Evolutionary conservation across 2,329 filamentous ascomycete genomes (phyloP).

Genomic region (Microsporum audouinii): DNA sequence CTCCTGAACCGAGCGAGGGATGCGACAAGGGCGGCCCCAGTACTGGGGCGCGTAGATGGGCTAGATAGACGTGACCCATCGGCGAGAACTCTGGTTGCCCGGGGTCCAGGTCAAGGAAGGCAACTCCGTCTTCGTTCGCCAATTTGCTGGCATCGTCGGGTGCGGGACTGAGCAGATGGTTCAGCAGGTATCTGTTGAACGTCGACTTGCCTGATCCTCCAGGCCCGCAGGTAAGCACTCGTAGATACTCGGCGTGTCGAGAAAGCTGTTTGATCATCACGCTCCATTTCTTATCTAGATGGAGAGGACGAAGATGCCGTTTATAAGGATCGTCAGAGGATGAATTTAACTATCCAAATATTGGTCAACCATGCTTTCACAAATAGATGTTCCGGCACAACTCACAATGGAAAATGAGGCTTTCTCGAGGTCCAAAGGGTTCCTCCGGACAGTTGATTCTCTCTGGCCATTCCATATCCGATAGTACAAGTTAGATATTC

Average conservation of each 20-base stretch:
- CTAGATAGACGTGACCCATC: slow-evolving; percentile 48
- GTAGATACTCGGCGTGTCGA: slow-evolving; percentile 28
- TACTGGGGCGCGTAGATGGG: slow-evolving; percentile 40
- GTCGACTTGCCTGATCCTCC: slow-evolving; percentile 51
- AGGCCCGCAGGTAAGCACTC: slow-evolving; percentile 43
- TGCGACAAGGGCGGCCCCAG: slow-evolving; percentile 49
- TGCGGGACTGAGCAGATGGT: slow-evolving; percentile 40
- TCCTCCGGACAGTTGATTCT: slow-evolving; percentile 21
- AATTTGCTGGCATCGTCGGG: slow-evolving; percentile 22
- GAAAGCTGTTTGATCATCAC: slow-evolving; percentile 34
- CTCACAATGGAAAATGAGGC: slow-evolving; percentile 35
- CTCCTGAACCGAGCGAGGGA: slow-evolving; percentile 25
- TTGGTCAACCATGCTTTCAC: background rate
- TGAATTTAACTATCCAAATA: slow-evolving; percentile 26
- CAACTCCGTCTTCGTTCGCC: slow-evolving; percentile 33
- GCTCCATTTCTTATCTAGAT: slow-evolving; percentile 36
- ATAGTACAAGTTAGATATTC: slow-evolving; percentile 42
- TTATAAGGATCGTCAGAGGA: slow-evolving; percentile 34
- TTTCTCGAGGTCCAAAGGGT: slow-evolving; percentile 19
- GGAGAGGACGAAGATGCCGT: slow-evolving; percentile 32
- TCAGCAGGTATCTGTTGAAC: slow-evolving; percentile 45
- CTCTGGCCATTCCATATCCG: slow-evolving; percentile 40
- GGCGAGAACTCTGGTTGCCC: slow-evolving; percentile 49
- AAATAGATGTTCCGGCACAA: slow-evolving; percentile 5
- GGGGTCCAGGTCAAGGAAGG: slow-evolving; percentile 49